A percentile compares a stretch with the other conserved stretches of the same genome.
Conservation (phyloP, 1,284 basidiomycete species). For the Gomphus bonarii region DNA sequence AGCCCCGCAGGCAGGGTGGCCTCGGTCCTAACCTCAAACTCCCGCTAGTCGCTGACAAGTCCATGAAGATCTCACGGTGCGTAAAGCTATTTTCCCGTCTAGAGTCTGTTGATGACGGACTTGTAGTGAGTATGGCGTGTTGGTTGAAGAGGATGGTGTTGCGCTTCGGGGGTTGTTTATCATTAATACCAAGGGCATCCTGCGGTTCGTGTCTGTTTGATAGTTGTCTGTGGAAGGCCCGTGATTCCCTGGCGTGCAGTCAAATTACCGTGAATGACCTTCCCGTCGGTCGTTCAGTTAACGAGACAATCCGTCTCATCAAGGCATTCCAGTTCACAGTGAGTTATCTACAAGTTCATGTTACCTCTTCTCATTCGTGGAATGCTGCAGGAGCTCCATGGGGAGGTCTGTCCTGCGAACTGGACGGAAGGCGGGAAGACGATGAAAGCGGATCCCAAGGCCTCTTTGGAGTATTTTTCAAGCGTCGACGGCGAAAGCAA, state of each 20-base stretch:
- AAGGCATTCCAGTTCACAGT: conserved; percentile 88
- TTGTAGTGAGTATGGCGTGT: conserved; percentile 61
- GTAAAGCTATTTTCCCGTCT: neutral
- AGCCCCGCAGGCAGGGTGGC: conserved; percentile 73
- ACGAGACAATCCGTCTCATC: conserved; percentile 80
- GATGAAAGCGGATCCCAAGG: conserved; percentile 67
- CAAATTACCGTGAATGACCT: conserved; percentile 86
- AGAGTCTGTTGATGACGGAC: neutral
- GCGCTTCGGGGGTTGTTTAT: conserved; percentile 82
- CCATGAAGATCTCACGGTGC: conserved; percentile 48
- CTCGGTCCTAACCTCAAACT: conserved; percentile 80
- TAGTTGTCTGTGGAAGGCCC: neutral
- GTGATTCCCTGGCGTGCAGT: conserved; percentile 22
- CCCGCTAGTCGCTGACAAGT: conserved; percentile 66
- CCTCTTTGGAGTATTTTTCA: conserved; percentile 67
- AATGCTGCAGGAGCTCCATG: conserved; percentile 59
- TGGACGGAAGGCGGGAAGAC: conserved; percentile 72
- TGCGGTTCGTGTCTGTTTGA: conserved; percentile 33
- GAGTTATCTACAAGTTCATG: conserved; percentile 19
- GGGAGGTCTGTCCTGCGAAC: conserved; percentile 85
- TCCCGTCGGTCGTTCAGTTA: conserved; percentile 84
- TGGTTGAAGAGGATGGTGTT: conserved; percentile 79
- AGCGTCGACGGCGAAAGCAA: conserved; percentile 7
- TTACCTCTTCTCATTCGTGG: conserved; percentile 1
- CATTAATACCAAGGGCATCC: conserved; percentile 78